Evolutionary conservation across 805 yeast species (phyloP), one percentile per base, ranked within the genome.

Genomic region (Barnettozyma siamensis): DNA sequence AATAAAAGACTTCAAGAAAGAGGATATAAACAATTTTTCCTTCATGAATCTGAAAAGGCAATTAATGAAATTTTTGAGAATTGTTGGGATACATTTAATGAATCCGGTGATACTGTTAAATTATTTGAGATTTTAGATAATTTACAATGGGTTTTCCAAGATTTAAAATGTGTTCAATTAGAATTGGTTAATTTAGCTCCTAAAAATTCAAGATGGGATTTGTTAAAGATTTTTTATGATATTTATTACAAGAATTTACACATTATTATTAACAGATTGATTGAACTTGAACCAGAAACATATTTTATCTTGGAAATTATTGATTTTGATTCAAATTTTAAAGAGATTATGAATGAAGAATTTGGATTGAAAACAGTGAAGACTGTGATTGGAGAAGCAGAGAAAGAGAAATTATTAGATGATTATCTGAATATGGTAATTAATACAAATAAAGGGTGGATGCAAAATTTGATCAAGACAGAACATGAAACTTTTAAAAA

Each of bases 401-500:
- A 81, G 48, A 88, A 85, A 60, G 80, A 80, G 41, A 70, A 70
- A 28, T 72, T 93, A 10, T 70, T 89, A 52, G 81, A 78, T 41
- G 97, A 91, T 55, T 89, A 88, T 58, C 65, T 87, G 60, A 70
- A 73, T 45, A 73, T 88, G 48, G 78, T 88, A 40, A 75, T 82
- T 3, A 63, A 63, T 18, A 88, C 88, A 60, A 82, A 91, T 71
- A 74, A 73, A 13, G 95, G 88, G 63, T 93, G 98, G 98, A 77
- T 87, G 60, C 59, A 60, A 4, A 85, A 80, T 46, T 70, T 88
- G 41, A 75, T 78, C 32, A 60, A 67, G n/a, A 77, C 80, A 20
- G 96, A 88, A 57, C 72, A 76, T 17, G 68, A 66, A 20, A 71
- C 80, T 12, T 91, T 91, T 58, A 63, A 67, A 29, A 67, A 69